phyloP scores from a whole-genome alignment of 2,329 filamentous ascomycete species.

The Colletotrichum cuscutae region DNA sequence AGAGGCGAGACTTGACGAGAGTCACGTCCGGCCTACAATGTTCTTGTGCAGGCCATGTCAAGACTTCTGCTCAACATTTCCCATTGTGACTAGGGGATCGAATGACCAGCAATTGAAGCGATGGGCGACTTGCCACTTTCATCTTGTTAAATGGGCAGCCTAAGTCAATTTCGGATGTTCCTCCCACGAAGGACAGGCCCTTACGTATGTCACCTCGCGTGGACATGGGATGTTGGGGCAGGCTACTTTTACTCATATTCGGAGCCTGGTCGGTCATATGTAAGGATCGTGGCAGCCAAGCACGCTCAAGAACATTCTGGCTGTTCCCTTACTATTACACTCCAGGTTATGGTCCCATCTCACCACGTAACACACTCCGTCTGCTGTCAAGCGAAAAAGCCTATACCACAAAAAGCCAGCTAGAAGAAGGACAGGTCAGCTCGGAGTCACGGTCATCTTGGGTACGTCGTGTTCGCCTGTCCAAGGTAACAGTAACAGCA shows the following conservation, averaged over 20 bases:
- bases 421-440: background rate
- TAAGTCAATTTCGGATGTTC: slow-evolving; percentile 23
- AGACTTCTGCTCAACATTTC: background rate
- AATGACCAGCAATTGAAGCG: slow-evolving; percentile 14
- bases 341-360: background rate
- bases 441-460: background rate
- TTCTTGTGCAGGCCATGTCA: background rate
- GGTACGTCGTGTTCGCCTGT: background rate
- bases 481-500: background rate
- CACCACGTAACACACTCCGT: background rate
- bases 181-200: slow-evolving; percentile 18
- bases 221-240: slow-evolving; percentile 27
- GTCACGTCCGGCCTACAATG: slow-evolving; percentile 4
- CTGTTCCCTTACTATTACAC: background rate
- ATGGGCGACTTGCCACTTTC: slow-evolving; percentile 23
- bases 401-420: background rate
- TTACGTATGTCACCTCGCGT: slow-evolving; percentile 31
- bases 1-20: slow-evolving; percentile 24
- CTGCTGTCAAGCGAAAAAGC: background rate
- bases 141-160: background rate
- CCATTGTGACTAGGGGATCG: slow-evolving; percentile 6
- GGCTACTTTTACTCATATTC: slow-evolving; percentile 20
- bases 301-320: background rate
- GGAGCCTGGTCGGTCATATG: slow-evolving; percentile 1
- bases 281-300: background rate